Evolutionary conservation across 1,284 basidiomycete genomes (phyloP).

Genomic region (Meripilus lineatus): DNA sequence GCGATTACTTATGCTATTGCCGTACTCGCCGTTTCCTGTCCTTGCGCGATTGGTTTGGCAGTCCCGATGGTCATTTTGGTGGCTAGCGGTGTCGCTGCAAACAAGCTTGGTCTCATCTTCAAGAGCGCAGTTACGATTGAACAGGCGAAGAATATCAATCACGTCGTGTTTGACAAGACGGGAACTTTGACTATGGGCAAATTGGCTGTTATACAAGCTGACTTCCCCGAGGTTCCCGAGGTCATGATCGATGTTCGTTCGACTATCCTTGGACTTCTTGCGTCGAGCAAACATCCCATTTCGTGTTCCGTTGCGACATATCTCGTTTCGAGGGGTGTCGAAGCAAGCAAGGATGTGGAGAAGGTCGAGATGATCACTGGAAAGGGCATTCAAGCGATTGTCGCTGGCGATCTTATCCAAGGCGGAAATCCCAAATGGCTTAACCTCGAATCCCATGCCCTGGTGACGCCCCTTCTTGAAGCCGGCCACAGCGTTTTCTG

Average conservation of each 20-base stretch:
- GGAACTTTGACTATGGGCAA: slow-evolving; percentile 38
- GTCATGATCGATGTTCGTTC: slow-evolving; percentile 14
- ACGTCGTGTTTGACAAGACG: slow-evolving; percentile 44
- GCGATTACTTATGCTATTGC: slow-evolving; percentile 38
- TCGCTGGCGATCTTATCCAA: slow-evolving; percentile 23
- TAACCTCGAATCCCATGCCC: slow-evolving; percentile 18
- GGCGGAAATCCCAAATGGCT: slow-evolving; percentile 35
- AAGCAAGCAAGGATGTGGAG: slow-evolving; percentile 8
- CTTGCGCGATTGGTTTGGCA: slow-evolving; percentile 37
- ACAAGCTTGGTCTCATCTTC: slow-evolving; percentile 29
- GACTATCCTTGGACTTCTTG: slow-evolving; percentile 20
- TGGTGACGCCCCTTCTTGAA: slow-evolving; percentile 17
- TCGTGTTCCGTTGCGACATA: slow-evolving; percentile 27
- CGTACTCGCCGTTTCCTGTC: slow-evolving; percentile 39
- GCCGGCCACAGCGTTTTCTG: slow-evolving; percentile 33
- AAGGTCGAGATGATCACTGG: slow-evolving; percentile 30
- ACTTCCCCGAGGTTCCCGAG: slow-evolving; percentile 16
- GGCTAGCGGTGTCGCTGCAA: slow-evolving; percentile 30
- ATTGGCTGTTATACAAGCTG: slow-evolving; percentile 26
- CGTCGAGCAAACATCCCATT: slow-evolving; percentile 29
- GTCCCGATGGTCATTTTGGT: slow-evolving; percentile 35
- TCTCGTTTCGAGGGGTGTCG: slow-evolving; percentile 6
- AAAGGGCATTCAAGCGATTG: slow-evolving; percentile 30
- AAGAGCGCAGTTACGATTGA: slow-evolving; percentile 31
- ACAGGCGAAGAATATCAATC: slow-evolving; percentile 24